phyloP scores from a whole-genome alignment of 75 land plant species.

The Picea sitchensis region DNA sequence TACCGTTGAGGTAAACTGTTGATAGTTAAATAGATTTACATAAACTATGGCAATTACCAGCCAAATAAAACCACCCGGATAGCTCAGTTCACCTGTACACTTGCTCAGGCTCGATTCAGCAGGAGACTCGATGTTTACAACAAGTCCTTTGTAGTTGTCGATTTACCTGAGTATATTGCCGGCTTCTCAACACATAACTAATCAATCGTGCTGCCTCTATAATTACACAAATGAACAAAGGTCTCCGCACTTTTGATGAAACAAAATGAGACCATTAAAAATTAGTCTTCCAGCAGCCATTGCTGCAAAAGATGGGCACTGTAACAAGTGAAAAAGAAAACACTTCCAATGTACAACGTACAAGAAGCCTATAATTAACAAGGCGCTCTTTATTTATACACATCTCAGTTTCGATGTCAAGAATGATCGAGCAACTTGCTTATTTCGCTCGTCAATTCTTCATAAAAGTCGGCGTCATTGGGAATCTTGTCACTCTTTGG shows the following conservation, averaged over 20 bases:
- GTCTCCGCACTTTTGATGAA: background rate
- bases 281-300: constrained; percentile 7
- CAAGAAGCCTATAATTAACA: background rate
- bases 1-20: background rate
- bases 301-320: background rate
- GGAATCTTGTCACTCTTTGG: background rate
- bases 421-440: constrained; percentile 14
- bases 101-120: constrained; percentile 13
- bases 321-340: background rate
- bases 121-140: background rate
- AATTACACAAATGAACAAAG: constrained; percentile 13
- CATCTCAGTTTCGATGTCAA: background rate
- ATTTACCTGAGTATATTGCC: constrained; percentile 11
- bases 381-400: constrained; percentile 3
- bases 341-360: background rate
- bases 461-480: constrained; percentile 1
- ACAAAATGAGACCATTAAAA: constrained; percentile 9
- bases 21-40: constrained; percentile 7
- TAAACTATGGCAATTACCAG: constrained; percentile 6
- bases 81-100: constrained; percentile 16
- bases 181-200: background rate
- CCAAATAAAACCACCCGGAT: background rate
- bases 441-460: constrained; percentile 9
- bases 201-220: constrained; percentile 4
- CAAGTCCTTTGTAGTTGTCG: constrained; percentile 6